Base-by-base conservation (phyloP, 2,329 filamentous ascomycete genomes). In the Podosphaera aphanis region DNA sequence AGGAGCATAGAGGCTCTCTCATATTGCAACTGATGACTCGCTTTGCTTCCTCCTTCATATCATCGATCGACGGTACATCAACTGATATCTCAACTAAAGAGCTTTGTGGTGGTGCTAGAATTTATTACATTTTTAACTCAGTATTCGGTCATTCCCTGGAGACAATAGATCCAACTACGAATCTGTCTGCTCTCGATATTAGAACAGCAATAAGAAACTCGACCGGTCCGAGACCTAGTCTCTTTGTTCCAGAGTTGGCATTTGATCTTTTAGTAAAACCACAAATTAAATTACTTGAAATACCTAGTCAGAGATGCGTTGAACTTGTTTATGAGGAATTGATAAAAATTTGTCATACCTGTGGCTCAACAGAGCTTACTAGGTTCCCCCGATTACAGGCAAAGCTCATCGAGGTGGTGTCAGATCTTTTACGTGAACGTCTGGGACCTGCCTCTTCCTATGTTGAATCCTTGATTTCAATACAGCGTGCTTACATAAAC, bases 321-420 rank as follows among this genome's bases (percentile, higher is more conserved):
- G 90, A 98, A 63, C 73, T 98, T 46, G 90, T 98, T 2, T 98
- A 98, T 61, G 90, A 98, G 61, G 90, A 98, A 62, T 71, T 98
- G 39, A 98, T 98, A 66, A 98, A 98, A 65, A 95, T 98, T 54
- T 94, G 90, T 64, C 90, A 98, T 61, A 98, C 90, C 1, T 98
- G 90, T 63, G 90, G 90, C 50, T 94, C 85, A 2, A 92, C 82
- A 15, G 90, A 98, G 62, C 74, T 98, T 18, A 81, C 83, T 45
- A 74, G 90, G 51, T 98, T 88, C 61, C 90, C 90, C 11, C 76
- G 90, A 50, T 68, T 98, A 45, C 90, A 98, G 64, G 90, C 79
- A 45, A 95, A 95, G 64, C 77, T 98, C 38, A 98, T 98, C 51
- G 90, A 98, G 63, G 88, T 94, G 16, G 90, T 98, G 2, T 95